Percentiles rank a stretch among this genome's conserved stretches.
Evolutionary conservation across 1,284 basidiomycete species (phyloP).

Genomic region (Kwoniella shivajii): DNA sequence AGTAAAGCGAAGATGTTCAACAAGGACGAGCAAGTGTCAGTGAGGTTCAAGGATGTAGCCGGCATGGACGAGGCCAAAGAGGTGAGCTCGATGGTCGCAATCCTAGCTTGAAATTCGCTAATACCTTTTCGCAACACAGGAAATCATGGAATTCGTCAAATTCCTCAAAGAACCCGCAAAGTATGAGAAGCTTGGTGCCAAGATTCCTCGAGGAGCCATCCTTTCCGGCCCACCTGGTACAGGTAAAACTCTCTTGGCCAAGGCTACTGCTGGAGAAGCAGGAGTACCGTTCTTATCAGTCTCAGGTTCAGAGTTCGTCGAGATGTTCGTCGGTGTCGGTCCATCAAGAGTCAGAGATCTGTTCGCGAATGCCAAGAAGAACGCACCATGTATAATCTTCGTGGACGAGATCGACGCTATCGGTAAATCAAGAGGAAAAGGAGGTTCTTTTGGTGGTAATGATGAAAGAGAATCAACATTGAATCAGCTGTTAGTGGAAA

Average conservation of each 20-base stretch:
- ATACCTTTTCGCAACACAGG: conserved; percentile 49
- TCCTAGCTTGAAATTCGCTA: background rate
- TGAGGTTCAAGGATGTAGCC: conserved; percentile 93
- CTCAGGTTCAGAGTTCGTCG: conserved; percentile 98
- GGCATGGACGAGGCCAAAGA: conserved; percentile 99
- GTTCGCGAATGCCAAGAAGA: conserved; percentile 95
- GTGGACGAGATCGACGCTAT: conserved; percentile 98
- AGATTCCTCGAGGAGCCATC: conserved; percentile 98
- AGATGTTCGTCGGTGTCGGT: conserved; percentile 99
- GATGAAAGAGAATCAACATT: conserved; percentile 98
- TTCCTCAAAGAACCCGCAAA: conserved; percentile 95
- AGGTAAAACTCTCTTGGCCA: conserved; percentile 96
- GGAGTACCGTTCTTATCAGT: conserved; percentile 97
- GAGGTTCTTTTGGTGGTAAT: conserved; percentile 87
- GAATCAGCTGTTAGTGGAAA: conserved; percentile 97
- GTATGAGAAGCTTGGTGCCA: conserved; percentile 95
- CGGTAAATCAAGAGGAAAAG: conserved; percentile 90
- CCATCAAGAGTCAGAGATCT: conserved; percentile 96
- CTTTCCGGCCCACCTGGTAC: conserved; percentile 97
- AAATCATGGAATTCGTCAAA: conserved; percentile 99
- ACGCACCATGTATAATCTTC: conserved; percentile 98
- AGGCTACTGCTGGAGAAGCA: conserved; percentile 97
- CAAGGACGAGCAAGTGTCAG: conserved; percentile 92
- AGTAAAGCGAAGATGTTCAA: conserved; percentile 95
- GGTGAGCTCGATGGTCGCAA: conserved; percentile 24